Conservation (phyloP, 495 filamentous ascomycete genomes). For the Aspergillus baeticus region DNA sequence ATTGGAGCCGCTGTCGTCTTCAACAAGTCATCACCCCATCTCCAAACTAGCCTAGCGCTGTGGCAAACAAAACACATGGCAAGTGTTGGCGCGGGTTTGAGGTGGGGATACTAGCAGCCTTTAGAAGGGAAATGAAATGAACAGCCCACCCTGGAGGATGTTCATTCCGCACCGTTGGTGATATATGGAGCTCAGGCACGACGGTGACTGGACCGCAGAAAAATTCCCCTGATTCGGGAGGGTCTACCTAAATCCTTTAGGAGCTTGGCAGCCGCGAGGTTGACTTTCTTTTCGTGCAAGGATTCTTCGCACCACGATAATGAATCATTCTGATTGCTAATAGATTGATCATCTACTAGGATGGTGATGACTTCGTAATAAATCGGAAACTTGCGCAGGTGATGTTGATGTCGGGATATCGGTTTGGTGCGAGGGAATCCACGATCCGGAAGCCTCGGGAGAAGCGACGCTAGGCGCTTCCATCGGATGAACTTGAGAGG, state of each 20-base stretch:
- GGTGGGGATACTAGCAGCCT: slow-evolving; percentile 13
- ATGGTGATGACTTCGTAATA: neutral
- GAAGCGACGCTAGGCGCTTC: no score
- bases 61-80: slow-evolving; percentile 15
- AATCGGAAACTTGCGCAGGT: neutral
- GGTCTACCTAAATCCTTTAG: slow-evolving; percentile 11
- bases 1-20: neutral
- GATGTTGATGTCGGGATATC: neutral
- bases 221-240: slow-evolving; percentile 15
- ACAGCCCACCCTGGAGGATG: slow-evolving; percentile 19
- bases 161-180: slow-evolving; percentile 25
- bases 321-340: neutral
- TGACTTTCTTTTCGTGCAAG: neutral
- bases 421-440: no score
- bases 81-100: neutral
- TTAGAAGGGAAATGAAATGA: slow-evolving; percentile 19
- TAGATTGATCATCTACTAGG: neutral
- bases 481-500: no score
- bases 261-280: slow-evolving; percentile 7
- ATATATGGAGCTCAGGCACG: slow-evolving; percentile 1
- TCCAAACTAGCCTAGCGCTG: slow-evolving; percentile 3
- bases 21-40: neutral
- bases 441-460: neutral
- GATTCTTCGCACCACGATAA: slow-evolving; percentile 1
- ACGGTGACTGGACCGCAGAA: slow-evolving; percentile 9